A percentile compares a stretch with the other conserved stretches of the same genome.
phyloP scores from a whole-genome alignment of 169 alveolate genomes.

The Plasmodium gaboni region DNA sequence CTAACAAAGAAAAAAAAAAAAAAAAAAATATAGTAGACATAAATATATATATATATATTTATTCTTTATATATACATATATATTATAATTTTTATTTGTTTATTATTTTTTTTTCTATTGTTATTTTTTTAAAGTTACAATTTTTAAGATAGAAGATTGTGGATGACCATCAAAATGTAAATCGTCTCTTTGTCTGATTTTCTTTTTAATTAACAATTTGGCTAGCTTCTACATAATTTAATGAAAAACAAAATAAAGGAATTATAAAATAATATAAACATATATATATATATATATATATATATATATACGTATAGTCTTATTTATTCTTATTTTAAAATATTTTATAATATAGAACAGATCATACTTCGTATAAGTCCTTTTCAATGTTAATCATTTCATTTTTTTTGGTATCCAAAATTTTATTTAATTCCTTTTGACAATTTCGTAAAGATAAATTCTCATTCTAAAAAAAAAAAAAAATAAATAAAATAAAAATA shows the following conservation, averaged over 20 bases:
- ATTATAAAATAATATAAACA: slow-evolving; percentile 1
- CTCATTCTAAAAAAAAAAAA: slow-evolving; percentile 28
- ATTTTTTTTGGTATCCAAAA: slow-evolving; percentile 8
- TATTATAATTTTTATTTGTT: background rate
- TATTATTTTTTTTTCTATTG: background rate
- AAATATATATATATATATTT: background rate
- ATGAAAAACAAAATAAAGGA: slow-evolving; percentile 1
- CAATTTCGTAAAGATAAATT: slow-evolving; percentile 30
- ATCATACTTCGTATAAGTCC: slow-evolving; percentile 14
- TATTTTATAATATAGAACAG: too few species aligned
- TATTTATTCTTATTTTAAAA: too few species aligned
- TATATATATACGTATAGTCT: background rate
- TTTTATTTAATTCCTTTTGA: slow-evolving; percentile 15
- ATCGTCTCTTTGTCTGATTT: slow-evolving; percentile 43
- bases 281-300: background rate
- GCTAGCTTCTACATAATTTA: slow-evolving; percentile 20
- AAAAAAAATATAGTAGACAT: background rate
- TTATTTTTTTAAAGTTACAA: background rate
- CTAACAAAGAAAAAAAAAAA: slow-evolving; percentile 7
- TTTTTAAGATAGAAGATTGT: slow-evolving; percentile 36
- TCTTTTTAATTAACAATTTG: slow-evolving; percentile 22
- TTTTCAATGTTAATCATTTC: slow-evolving; percentile 46
- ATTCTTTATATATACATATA: too few species aligned
- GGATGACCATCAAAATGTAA: slow-evolving; percentile 68
- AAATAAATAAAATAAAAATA: background rate